Evolutionary conservation across 176 grass and related monocot species (phyloP), one percentile per base, ranked within the genome.

Genomic region (Guadua angustifolia): DNA sequence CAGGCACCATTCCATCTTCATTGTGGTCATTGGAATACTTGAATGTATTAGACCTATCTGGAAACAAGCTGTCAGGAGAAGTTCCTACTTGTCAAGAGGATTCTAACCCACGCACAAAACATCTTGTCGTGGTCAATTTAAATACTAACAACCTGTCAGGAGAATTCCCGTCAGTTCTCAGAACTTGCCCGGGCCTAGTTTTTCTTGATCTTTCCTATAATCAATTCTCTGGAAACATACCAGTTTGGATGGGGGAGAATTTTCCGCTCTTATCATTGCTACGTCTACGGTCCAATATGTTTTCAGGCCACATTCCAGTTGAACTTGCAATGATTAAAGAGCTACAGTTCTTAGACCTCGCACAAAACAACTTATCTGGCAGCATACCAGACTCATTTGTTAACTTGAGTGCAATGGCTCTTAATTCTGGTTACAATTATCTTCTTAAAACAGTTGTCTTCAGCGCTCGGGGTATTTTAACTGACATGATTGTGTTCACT

Each of bases 281-380:
- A 14, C 58, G 55, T 3, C 14, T 86, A 40, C 18, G 43, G 11
- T 85, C 77, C 25, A 89, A 89, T 86, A 69, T 51, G 72, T 89
- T 89, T 69, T 61, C 13, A 42, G 69, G 82, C 0, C 10, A 69
- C 5, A 89, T 89, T 66, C 82, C 59, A 2, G 15, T 40, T 10
- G 42, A 81, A 38, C 14, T 81, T 49, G 4, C 36, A 89, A 65
- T 1, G 5, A 24, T 59, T 46, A 24, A 13, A 24, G 11, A 82
- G 19, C 61, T 92, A 16, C 29, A 71, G 10, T 75, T 71, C 44
- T 24, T 90, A 64, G 88, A 90, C 47, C 63, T 90, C 21, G 83
- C 69, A 5, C 10, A 66, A 0, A 89, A 89, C 66, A 60, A 71
- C 21, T 63, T 86, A 17, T 89, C 58, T 15, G 87, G 72, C 19